phyloP scores from a whole-genome alignment of 768 basidiomycete species.

The Chiua virens region DNA sequence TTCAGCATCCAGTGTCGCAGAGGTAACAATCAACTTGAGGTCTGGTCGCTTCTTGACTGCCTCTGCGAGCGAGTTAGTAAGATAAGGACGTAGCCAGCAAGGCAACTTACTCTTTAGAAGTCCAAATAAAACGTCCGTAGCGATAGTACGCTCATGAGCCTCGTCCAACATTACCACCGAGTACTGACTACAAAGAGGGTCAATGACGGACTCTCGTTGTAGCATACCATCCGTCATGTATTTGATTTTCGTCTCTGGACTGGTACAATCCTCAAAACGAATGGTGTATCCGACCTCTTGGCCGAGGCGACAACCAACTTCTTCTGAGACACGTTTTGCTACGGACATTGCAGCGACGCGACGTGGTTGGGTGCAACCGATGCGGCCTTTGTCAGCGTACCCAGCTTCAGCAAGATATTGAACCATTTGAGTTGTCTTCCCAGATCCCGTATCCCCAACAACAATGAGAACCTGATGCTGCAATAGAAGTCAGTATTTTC shows the following conservation, averaged over 20 bases:
- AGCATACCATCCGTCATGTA: constrained; percentile 99
- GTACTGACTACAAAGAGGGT: constrained; percentile 90
- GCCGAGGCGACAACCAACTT: constrained; percentile 95
- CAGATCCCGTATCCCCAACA: constrained; percentile 97
- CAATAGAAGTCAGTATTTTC: constrained; percentile 15
- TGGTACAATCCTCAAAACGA: constrained; percentile 98
- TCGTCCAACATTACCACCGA: constrained; percentile 98
- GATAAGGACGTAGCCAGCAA: not conserved
- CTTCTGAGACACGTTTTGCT: constrained; percentile 96
- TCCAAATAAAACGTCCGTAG: constrained; percentile 98
- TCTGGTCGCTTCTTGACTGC: constrained; percentile 93
- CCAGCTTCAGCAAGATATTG: constrained; percentile 97
- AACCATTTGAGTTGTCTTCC: constrained; percentile 99
- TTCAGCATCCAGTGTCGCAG: constrained; percentile 98
- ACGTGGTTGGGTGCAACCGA: constrained; percentile 98
- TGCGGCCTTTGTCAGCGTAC: constrained; percentile 84
- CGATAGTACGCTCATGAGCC: constrained; percentile 96
- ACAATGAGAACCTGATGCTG: constrained; percentile 92
- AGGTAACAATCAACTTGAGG: constrained; percentile 96
- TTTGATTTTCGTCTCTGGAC: constrained; percentile 98
- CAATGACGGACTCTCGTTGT: constrained; percentile 93
- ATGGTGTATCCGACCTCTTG: constrained; percentile 99
- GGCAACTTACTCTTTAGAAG: constrained; percentile 63
- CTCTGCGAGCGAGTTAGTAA: constrained; percentile 52
- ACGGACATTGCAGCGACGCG: constrained; percentile 99